Evolutionary conservation across 2,329 filamentous ascomycete genomes (phyloP).

Genomic region (Eurotiales sp.): DNA sequence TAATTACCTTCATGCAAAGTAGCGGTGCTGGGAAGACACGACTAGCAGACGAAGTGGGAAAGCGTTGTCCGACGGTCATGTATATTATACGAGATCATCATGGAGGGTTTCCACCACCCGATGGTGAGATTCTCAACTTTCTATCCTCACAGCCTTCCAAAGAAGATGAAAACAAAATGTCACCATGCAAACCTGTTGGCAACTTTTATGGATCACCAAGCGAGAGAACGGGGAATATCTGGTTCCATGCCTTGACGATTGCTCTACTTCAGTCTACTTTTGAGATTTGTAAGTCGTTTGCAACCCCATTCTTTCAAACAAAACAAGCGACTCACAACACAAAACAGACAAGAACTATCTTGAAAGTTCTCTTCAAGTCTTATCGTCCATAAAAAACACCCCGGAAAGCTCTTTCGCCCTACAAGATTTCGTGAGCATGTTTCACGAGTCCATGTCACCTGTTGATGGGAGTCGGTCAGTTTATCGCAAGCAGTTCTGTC

Average conservation of each 20-base stretch:
- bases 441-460: background rate
- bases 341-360: no score
- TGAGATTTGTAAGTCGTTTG: background rate
- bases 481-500: background rate
- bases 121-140: background rate
- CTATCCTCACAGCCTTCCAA: background rate
- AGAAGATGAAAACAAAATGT: background rate
- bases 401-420: background rate
- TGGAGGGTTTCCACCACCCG: background rate
- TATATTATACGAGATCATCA: background rate
- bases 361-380: no score
- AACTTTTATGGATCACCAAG: background rate
- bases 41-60: background rate
- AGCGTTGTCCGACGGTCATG: background rate
- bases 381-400: no score
- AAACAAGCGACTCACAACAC: background rate
- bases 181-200: background rate
- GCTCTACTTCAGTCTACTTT: background rate
- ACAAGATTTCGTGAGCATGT: background rate
- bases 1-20: background rate
- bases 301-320: background rate
- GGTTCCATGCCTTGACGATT: background rate
- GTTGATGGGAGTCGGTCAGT: background rate
- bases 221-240: background rate
- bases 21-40: background rate